A percentile compares a stretch with the other conserved stretches of the same genome.
Evolutionary conservation across 805 yeast species (phyloP).

Genomic region (Torulaspora indica): DNA sequence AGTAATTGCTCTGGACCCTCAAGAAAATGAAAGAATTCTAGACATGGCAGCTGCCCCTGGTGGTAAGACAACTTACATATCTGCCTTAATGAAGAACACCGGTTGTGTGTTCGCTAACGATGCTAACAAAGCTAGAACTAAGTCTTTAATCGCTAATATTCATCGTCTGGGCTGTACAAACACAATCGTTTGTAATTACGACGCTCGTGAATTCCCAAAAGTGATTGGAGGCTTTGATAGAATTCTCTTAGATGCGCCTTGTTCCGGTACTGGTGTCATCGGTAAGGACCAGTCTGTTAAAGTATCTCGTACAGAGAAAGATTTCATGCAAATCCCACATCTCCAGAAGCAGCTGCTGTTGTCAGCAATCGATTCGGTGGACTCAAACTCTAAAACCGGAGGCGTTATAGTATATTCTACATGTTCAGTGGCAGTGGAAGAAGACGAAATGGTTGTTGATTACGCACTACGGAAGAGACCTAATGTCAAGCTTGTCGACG

Average conservation of each 20-base stretch:
- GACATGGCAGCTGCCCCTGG: constrained; percentile 99
- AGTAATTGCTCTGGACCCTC: constrained; percentile 97
- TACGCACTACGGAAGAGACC: constrained; percentile 95
- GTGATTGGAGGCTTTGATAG: constrained; percentile 98
- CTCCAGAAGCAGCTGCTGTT: constrained; percentile 88
- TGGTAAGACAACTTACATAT: constrained; percentile 92
- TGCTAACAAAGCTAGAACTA: constrained; percentile 92
- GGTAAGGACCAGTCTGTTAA: constrained; percentile 96
- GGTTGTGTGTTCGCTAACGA: constrained; percentile 98
- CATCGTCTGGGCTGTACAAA: constrained; percentile 96
- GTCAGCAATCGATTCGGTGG: constrained; percentile 96
- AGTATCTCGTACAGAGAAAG: constrained; percentile 89
- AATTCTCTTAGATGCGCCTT: constrained; percentile 93
- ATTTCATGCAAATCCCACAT: constrained; percentile 94
- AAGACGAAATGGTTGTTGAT: constrained; percentile 97
- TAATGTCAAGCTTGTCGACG: constrained; percentile 87
- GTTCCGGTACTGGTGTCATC: constrained; percentile 99
- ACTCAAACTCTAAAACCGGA: constrained; percentile 85
- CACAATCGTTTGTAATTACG: constrained; percentile 94
- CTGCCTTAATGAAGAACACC: constrained; percentile 96
- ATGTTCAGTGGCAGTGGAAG: constrained; percentile 97
- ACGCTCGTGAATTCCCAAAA: constrained; percentile 96
- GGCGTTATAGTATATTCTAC: constrained; percentile 96
- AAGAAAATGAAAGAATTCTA: constrained; percentile 87
- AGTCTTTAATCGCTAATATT: constrained; percentile 92